Percentiles rank a stretch among this genome's conserved stretches.
Evolutionary conservation across 2,329 filamentous ascomycete genomes (phyloP).

Genomic region (Hypoxylon rubiginosum): DNA sequence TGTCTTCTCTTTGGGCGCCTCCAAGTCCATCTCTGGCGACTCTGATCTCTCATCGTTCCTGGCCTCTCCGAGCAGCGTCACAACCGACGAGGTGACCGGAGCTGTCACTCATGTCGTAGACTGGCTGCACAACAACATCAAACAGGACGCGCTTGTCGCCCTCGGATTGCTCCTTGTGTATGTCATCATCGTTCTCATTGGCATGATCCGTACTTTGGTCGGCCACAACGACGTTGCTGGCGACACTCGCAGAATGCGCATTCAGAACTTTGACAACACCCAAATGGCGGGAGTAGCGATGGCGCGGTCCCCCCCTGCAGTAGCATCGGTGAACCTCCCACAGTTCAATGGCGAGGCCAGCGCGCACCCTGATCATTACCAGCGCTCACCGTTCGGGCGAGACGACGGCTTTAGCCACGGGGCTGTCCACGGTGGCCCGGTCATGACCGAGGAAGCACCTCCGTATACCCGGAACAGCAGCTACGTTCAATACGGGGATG

Average conservation of each 20-base stretch:
- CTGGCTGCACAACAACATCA: conserved; percentile 76
- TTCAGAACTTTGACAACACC: conserved; percentile 32
- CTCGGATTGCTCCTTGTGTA: conserved; percentile 80
- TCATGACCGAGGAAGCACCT: conserved; percentile 38
- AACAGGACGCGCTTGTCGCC: conserved; percentile 85
- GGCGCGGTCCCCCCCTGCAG: background rate
- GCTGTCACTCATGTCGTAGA: conserved; percentile 78
- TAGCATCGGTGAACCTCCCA: conserved; percentile 18
- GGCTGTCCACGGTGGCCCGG: conserved; percentile 33
- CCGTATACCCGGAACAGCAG: conserved; percentile 42
- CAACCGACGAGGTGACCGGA: conserved; percentile 84
- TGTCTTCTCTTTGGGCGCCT: conserved; percentile 85
- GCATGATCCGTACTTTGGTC: conserved; percentile 71
- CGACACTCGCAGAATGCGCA: conserved; percentile 32
- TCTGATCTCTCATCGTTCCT: conserved; percentile 78
- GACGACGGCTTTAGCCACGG: conserved; percentile 33
- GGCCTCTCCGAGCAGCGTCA: conserved; percentile 77
- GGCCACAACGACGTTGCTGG: conserved; percentile 38
- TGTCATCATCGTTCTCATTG: conserved; percentile 81
- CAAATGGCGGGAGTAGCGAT: background rate
- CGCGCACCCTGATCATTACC: conserved; percentile 30
- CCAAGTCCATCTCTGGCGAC: conserved; percentile 70
- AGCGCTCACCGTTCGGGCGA: conserved; percentile 28
- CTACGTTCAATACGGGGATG: conserved; percentile 42
- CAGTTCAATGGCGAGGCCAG: conserved; percentile 34